Evolutionary conservation across 495 filamentous ascomycete genomes (phyloP).

Genomic region (Bacidia rubella): DNA sequence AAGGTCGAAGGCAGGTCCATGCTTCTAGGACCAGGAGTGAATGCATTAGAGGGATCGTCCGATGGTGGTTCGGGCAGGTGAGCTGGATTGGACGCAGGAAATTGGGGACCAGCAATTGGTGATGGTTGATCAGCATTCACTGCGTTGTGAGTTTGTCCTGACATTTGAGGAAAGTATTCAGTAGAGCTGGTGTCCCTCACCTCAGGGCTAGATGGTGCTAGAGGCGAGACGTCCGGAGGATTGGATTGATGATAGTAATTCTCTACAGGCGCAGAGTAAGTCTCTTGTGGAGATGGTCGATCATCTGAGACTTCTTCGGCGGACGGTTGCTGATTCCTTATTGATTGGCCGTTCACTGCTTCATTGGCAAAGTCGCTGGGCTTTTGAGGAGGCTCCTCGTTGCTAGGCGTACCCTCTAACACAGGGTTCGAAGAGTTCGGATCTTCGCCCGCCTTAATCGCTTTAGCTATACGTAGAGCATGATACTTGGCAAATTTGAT

Average conservation of each 20-base stretch:
- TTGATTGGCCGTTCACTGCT: conserved; percentile 39
- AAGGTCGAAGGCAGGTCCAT: conserved; percentile 17
- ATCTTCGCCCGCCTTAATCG: conserved; percentile 80
- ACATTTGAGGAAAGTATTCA: conserved; percentile 41
- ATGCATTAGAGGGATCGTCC: no score
- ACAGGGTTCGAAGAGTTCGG: conserved; percentile 82
- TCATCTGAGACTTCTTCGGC: conserved; percentile 43
- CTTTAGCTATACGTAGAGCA: conserved; percentile 77
- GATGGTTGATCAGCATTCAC: background rate
- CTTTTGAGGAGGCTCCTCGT: conserved; percentile 36
- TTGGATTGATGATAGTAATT: conserved; percentile 17
- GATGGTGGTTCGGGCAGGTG: no score
- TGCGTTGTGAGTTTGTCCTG: background rate
- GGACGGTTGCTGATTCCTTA: conserved; percentile 34
- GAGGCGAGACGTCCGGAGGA: conserved; percentile 27
- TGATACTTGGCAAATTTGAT: conserved; percentile 96
- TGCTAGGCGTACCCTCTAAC: conserved; percentile 30
- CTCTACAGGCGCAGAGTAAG: conserved; percentile 6
- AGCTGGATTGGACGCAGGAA: conserved; percentile 15
- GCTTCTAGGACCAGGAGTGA: conserved; percentile 18
- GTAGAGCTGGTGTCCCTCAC: conserved; percentile 30
- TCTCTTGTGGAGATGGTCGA: conserved; percentile 13
- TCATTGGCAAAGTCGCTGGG: conserved; percentile 38
- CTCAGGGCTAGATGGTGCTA: conserved; percentile 18
- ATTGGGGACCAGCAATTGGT: background rate